These are phyloP conservation scores for Pyrrhoderma lamaoense DNA, from an alignment of 1,284 basidiomycete genomes.

Conservation along the genomic window DNA sequence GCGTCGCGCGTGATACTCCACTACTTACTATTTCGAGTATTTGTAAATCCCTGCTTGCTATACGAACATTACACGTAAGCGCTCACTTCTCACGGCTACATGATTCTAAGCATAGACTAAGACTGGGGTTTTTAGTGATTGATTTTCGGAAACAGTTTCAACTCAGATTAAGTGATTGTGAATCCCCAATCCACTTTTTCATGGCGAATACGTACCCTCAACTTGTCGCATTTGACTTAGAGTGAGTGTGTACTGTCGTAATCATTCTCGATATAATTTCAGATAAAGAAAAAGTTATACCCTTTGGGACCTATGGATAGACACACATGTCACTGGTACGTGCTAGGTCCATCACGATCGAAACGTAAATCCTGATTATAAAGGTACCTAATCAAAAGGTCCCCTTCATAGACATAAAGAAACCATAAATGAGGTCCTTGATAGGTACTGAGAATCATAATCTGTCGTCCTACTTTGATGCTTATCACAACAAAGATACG, in stretches of 20 bases:
- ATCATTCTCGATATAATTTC: not conserved
- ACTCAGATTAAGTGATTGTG: no score
- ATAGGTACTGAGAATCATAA: slow-evolving; percentile 35
- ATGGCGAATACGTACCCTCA: slow-evolving; percentile 37
- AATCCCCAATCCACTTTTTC: no score
- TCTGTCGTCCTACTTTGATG: slow-evolving; percentile 3
- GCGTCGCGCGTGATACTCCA: no score
- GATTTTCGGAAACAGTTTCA: no score
- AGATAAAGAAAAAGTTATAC: slow-evolving; percentile 52
- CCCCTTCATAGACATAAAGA: slow-evolving; percentile 56
- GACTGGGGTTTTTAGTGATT: no score
- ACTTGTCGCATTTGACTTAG: slow-evolving; percentile 77
- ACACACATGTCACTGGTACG: slow-evolving; percentile 58
- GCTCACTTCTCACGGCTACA: no score
- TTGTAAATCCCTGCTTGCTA: no score
- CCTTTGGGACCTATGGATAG: slow-evolving; percentile 81
- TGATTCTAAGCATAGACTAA: no score
- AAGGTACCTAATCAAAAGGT: slow-evolving; percentile 40
- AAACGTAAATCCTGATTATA: no score
- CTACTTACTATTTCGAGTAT: no score
- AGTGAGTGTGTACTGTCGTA: slow-evolving; percentile 42
- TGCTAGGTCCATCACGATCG: no score
- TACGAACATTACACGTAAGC: no score
- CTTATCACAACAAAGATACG: slow-evolving; percentile 35
- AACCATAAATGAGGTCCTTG: slow-evolving; percentile 52